Conservation (phyloP, 2,329 filamentous ascomycete genomes). For the Neonectria coccinea region DNA sequence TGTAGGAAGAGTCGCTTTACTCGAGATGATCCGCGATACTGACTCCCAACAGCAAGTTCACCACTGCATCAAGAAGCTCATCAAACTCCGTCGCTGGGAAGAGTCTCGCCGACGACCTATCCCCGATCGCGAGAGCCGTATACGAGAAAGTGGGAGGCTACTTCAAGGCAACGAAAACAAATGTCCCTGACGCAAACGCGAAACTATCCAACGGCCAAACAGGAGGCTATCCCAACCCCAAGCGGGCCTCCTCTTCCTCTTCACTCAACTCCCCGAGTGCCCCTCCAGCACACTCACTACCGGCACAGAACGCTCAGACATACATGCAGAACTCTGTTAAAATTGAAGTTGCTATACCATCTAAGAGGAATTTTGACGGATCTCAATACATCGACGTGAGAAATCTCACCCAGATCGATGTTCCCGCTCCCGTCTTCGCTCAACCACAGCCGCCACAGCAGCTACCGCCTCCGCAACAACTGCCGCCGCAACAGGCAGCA, state of each 20-base stretch:
- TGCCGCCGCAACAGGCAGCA: conserved; percentile 22
- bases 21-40: conserved; percentile 32
- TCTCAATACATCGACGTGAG: conserved; percentile 52
- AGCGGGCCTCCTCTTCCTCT: conserved; percentile 35
- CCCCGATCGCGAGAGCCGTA: conserved; percentile 60
- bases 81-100: conserved; percentile 38
- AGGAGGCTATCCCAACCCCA: conserved; percentile 35
- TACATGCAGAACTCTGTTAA: conserved; percentile 52
- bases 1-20: conserved; percentile 58
- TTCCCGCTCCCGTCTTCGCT: conserved; percentile 27
- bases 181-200: conserved; percentile 43
- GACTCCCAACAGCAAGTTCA: conserved; percentile 64
- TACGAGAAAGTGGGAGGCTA: conserved; percentile 56
- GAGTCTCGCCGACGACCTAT: conserved; percentile 57
- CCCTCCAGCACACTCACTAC: conserved; percentile 28
- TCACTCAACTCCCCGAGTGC: conserved; percentile 38
- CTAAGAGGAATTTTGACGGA: conserved; percentile 55
- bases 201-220: conserved; percentile 54
- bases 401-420: conserved; percentile 40
- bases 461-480: conserved; percentile 26
- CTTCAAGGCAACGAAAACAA: conserved; percentile 54
- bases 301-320: conserved; percentile 45
- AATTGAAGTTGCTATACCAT: conserved; percentile 62
- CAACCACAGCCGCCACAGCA: conserved; percentile 29
- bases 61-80: conserved; percentile 43